Conservation (phyloP, 176 grass and related monocot species). For the Carex parvula region DNA sequence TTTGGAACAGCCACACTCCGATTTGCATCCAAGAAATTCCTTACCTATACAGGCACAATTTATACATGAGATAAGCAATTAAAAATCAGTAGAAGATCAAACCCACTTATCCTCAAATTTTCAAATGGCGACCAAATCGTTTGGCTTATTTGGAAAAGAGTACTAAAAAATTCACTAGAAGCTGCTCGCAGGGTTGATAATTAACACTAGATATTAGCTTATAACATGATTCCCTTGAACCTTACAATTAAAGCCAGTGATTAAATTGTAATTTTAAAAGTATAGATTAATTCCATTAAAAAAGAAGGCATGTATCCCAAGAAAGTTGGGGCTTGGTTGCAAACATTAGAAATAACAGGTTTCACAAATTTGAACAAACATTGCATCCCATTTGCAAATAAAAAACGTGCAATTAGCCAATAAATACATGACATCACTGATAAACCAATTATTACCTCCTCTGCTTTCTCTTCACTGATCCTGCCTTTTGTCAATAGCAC, state of each 20-base stretch:
- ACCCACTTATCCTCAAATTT: background rate
- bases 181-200: background rate
- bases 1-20: conserved; percentile 60
- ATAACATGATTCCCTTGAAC: background rate
- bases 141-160: background rate
- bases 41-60: conserved; percentile 31
- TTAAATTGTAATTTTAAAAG: background rate
- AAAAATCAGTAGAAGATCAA: background rate
- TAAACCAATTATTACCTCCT: conserved; percentile 32
- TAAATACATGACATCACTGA: background rate
- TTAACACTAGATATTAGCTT: background rate
- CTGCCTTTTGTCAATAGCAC: conserved; percentile 54
- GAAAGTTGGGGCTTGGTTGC: background rate
- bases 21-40: conserved; percentile 70
- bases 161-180: background rate
- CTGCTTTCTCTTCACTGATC: conserved; percentile 60
- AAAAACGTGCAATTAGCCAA: background rate
- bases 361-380: background rate
- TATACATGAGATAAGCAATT: background rate
- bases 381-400: background rate
- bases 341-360: background rate
- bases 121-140: background rate
- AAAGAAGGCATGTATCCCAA: background rate
- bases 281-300: background rate
- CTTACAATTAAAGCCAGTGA: background rate